Conservation (phyloP, 2,329 filamentous ascomycete species). For the Aspergillus sp. region DNA sequence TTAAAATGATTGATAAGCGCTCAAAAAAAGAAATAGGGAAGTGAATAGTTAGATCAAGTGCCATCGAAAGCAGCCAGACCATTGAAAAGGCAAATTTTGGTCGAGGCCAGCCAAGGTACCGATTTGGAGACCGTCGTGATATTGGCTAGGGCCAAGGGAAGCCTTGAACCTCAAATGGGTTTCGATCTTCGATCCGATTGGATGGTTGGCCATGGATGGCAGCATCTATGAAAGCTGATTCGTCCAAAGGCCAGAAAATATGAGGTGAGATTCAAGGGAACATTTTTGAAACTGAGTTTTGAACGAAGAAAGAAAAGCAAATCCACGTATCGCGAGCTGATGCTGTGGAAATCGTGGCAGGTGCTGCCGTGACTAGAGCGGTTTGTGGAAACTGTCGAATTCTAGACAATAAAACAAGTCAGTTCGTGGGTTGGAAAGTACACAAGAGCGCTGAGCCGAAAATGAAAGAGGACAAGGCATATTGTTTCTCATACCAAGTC, state of each 20-base stretch:
- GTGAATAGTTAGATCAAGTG: background rate
- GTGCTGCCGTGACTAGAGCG: constrained; percentile 6
- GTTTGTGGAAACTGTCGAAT: background rate
- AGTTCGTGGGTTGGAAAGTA: background rate
- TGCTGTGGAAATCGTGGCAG: constrained; percentile 10
- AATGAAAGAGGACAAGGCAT: background rate
- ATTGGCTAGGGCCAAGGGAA: background rate
- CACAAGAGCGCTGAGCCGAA: background rate
- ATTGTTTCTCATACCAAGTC: constrained; percentile 10
- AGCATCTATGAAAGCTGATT: constrained; percentile 5
- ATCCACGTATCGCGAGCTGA: background rate
- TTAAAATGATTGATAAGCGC: constrained; percentile 1
- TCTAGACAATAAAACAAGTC: background rate
- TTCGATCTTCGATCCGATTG: constrained; percentile 8
- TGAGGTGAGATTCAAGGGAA: constrained; percentile 7
- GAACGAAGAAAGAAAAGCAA: background rate
- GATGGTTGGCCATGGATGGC: background rate
- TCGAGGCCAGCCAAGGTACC: constrained; percentile 1
- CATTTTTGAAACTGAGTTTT: background rate
- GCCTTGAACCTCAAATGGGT: background rate
- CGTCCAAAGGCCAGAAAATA: constrained; percentile 1
- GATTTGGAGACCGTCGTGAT: background rate
- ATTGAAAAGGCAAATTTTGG: background rate
- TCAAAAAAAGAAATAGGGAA: background rate
- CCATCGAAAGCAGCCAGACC: background rate